phyloP scores from a whole-genome alignment of 192 early-diverging fungal genomes.

The Entrophospora sp. region DNA sequence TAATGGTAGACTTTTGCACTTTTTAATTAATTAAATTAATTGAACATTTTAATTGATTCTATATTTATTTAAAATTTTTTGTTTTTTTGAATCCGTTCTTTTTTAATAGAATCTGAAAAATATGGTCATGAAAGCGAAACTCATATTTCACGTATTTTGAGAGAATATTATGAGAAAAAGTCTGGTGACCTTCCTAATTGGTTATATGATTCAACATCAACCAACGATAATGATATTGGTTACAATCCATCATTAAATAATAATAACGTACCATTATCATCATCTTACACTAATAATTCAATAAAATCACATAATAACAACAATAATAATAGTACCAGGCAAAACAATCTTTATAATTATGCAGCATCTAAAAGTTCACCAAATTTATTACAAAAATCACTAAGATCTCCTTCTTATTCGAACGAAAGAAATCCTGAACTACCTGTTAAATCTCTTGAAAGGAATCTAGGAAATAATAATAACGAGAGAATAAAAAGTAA shows the following conservation, averaged over 20 bases:
- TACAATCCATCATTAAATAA: neutral
- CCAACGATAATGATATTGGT: neutral
- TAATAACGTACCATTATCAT: neutral
- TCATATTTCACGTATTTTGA: conserved; percentile 42
- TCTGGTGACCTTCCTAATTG: conserved; percentile 6
- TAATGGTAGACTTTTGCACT: too few relatives aligned
- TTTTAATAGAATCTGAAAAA: conserved; percentile 44
- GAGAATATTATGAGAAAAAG: conserved; percentile 45
- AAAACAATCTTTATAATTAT: too few relatives aligned
- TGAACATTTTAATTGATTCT: neutral
- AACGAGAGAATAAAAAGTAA: too few relatives aligned
- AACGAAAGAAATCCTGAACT: too few relatives aligned
- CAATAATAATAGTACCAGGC: too few relatives aligned
- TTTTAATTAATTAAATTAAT: neutral
- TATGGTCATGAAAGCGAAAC: conserved; percentile 46
- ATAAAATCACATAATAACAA: too few relatives aligned
- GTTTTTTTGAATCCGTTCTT: neutral
- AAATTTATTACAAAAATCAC: too few relatives aligned
- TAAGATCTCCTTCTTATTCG: too few relatives aligned
- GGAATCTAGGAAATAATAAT: too few relatives aligned
- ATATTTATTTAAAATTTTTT: neutral
- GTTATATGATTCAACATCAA: conserved; percentile 13
- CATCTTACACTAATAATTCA: too few relatives aligned
- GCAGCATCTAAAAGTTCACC: too few relatives aligned
- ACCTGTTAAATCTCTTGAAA: too few relatives aligned